These are phyloP conservation scores for Lodderomyces parapsilosis DNA, from an alignment of 1,139 yeast genomes.

Conservation along the genomic window DNA sequence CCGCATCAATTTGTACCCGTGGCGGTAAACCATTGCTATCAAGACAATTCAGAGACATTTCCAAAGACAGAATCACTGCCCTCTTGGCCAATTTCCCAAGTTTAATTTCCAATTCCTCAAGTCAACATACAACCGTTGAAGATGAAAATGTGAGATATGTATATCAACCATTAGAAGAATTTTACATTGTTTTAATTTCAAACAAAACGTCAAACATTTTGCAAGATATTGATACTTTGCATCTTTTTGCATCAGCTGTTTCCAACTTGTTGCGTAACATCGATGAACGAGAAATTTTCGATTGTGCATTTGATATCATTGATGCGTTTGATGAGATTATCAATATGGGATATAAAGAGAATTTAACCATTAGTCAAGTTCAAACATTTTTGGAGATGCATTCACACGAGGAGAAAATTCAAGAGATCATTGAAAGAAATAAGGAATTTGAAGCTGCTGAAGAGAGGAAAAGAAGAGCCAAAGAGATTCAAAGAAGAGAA, in stretches of 20 bases:
- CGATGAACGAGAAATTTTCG: conserved; percentile 83
- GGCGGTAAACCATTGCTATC: conserved; percentile 93
- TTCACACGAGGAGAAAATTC: conserved; percentile 97
- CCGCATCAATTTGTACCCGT: conserved; percentile 93
- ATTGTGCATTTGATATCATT: conserved; percentile 82
- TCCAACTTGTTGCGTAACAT: conserved; percentile 69
- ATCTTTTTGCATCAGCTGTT: conserved; percentile 79
- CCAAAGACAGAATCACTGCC: conserved; percentile 83
- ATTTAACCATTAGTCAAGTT: conserved; percentile 78
- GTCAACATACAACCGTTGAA: conserved; percentile 93
- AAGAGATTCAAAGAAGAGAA: conserved; percentile 89
- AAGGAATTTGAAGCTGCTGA: conserved; percentile 97
- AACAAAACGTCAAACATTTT: conserved; percentile 89
- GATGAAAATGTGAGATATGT: conserved; percentile 91
- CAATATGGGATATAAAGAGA: conserved; percentile 87
- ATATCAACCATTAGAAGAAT: conserved; percentile 93
- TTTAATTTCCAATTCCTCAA: conserved; percentile 65
- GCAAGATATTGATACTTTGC: conserved; percentile 92
- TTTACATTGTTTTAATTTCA: conserved; percentile 87
- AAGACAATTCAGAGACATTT: conserved; percentile 86
- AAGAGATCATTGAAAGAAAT: conserved; percentile 94
- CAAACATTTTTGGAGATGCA: conserved; percentile 95
- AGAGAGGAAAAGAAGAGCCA: conserved; percentile 94
- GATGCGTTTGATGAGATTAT: conserved; percentile 94
- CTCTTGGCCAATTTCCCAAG: conserved; percentile 85